Evolutionary conservation across 2,329 filamentous ascomycete species (phyloP), one percentile per base, ranked within the genome.

Genomic region (Stachybotrys elegans): DNA sequence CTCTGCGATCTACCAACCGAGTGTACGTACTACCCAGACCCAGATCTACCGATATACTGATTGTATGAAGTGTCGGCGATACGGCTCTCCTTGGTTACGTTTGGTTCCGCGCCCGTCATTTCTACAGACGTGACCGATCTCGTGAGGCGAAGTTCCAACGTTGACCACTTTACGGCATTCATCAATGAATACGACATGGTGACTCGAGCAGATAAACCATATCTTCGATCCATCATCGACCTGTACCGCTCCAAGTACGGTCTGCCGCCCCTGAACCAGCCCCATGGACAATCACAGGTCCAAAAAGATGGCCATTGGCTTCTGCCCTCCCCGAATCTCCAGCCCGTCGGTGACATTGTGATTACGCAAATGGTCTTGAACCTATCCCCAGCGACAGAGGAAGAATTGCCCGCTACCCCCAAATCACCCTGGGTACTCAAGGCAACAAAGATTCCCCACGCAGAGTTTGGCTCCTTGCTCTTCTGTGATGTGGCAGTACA

Each of bases 121-220:
- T 52, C 49, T 5, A 36, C n/a, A 1, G 40, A 52, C 5, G 5
- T 52, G n/a, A 55, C 48, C 6, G 12, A 39, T 2, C 4, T 46
- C 6, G 39, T 43, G 0, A 21, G 35, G 4, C 7, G 9, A 2
- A 20, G 43, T 7, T 32, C 47, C 6, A 40, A 45, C 11, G 47
- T 50, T 5, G 47, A 35, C 0, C 45, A 49, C 3, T 9, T 46
- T 2, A 31, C 49, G 1, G 50, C 53, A 1, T 40, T 54, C 4
- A 50, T 55, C 4, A 57, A 57, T 32, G 54, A 57, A 31, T 51
- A 51, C 31, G 54, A 57, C 9, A 43, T 57, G 9, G 53, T 56
- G 4, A 46, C 53, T 0, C 46, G 53, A 17, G 43, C 53, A 1
- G 54, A 57, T 4, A 39, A 40, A 37, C 12, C 42, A 3, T 57